Evolutionary conservation across 129 eudicot species (phyloP).

Genomic region (Escallonia herrerae): DNA sequence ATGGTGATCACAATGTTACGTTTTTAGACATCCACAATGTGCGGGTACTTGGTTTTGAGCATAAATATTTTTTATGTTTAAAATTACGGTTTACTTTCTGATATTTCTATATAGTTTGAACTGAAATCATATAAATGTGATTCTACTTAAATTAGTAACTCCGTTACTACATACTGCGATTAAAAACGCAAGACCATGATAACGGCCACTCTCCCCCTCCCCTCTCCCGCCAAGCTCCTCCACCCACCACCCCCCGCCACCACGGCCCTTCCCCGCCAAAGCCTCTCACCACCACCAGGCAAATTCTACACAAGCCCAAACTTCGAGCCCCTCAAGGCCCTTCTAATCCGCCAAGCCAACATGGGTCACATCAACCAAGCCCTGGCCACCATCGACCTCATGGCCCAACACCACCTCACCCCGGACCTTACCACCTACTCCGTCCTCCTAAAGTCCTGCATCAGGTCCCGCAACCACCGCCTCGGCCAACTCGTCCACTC

Average conservation of each 20-base stretch:
- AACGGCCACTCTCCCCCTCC: conserved; percentile 30
- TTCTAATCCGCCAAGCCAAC: conserved; percentile 35
- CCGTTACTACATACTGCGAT: too few species aligned
- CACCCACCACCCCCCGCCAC: conserved; percentile 9
- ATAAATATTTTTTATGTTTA: too few species aligned
- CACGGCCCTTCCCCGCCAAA: conserved; percentile 14
- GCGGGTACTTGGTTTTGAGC: too few species aligned
- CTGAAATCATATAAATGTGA: too few species aligned
- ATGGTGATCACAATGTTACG: too few species aligned
- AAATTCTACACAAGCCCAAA: conserved; percentile 13
- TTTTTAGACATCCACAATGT: too few species aligned
- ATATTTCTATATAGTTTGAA: too few species aligned
- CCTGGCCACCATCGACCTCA: conserved; percentile 40
- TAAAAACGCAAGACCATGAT: background rate
- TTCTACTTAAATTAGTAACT: too few species aligned
- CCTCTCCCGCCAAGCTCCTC: conserved; percentile 26
- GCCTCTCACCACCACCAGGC: background rate
- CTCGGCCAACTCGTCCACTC: conserved; percentile 47
- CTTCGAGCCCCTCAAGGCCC: conserved; percentile 38
- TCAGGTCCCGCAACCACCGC: conserved; percentile 42
- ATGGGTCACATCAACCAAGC: conserved; percentile 42
- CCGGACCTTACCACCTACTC: conserved; percentile 56
- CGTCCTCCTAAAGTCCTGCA: conserved; percentile 62
- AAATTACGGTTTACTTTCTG: too few species aligned
- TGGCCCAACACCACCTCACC: conserved; percentile 29